Conservation (phyloP, 495 filamentous ascomycete species). For the Aspergillus leporis region DNA sequence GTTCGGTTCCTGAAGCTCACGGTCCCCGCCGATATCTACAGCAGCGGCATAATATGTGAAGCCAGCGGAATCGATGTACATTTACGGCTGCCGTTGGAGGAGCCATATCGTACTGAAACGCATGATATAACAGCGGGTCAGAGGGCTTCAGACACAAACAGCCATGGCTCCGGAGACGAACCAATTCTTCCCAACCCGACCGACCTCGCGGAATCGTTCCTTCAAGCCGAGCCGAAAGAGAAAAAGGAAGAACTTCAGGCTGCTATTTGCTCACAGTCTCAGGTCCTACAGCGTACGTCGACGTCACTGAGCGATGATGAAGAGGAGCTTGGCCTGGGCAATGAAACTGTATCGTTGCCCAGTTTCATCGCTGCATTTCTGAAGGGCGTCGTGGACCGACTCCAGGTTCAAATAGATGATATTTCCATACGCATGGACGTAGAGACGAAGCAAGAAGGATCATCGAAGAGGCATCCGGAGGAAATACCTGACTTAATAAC, state of each 20-base stretch:
- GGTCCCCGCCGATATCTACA: conserved; percentile 79
- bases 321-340: conserved; percentile 67
- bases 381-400: conserved; percentile 76
- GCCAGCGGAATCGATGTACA: conserved; percentile 74
- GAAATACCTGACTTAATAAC: conserved; percentile 54
- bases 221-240: conserved; percentile 73
- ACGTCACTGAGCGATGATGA: conserved; percentile 57
- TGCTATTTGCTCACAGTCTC: conserved; percentile 67
- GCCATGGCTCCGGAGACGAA: conserved; percentile 21
- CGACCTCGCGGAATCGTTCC: conserved; percentile 83
- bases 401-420: conserved; percentile 70
- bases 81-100: conserved; percentile 43
- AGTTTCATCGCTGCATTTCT: conserved; percentile 80
- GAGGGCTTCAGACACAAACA: neutral
- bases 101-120: conserved; percentile 16
- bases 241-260: conserved; percentile 77
- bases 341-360: conserved; percentile 72
- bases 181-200: conserved; percentile 67
- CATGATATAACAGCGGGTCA: conserved; percentile 12
- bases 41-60: conserved; percentile 74
- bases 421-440: conserved; percentile 65
- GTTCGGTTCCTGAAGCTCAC: conserved; percentile 71
- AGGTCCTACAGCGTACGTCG: conserved; percentile 46
- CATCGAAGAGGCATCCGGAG: conserved; percentile 40
- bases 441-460: conserved; percentile 47